Base-by-base conservation (phyloP, 108 stramenopile species). In the Discostella stelligeroides region DNA sequence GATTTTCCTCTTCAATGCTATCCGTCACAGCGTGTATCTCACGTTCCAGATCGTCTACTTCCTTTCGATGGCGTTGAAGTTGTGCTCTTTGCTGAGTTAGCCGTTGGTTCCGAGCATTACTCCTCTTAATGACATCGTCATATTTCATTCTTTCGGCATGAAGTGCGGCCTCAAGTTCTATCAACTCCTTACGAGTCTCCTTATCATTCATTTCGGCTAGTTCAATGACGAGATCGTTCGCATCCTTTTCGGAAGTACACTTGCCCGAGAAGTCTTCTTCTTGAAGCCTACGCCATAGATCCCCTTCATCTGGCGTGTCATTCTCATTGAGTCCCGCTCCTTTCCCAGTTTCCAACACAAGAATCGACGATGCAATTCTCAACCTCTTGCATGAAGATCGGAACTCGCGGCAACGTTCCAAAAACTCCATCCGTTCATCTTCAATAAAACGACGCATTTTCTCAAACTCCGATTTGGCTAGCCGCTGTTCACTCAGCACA, bases 401-500 rank as follows among this genome's bases (percentile, higher is more conserved):
- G 48, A 80, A 80, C 48, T 80, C 79, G 4, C 79, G 71, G 24
- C 79, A 60, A 18, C 71, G 71, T 40, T 80, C 71, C 24, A 80
- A 43, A 63, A 80, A 80, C 12, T 47, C 66, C 20, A 49, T 66
- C 29, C 72, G 40, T 47, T 72, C 79, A 0, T 29, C 50, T 7
- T 80, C 79, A 12, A 80, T 68, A 12, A 46, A 60, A 18, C 48
- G 47, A 17, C 58, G 53, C n/a, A 62, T 63, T 20, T 63, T 66
- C 34, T 49, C 55, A 54, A 47, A 64, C 43, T 59, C 67, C 18
- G 0, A 45, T 27, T 65, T 72, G 37, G 67, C 61, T 23, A 68
- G 58, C 0, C 53, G 66, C 34, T 67, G 48, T 23, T 72, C 66
- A 4, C 53, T 18, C 62, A 68, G 66, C 15, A 72, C 62, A 20